A percentile compares a stretch with the other conserved stretches of the same genome.
phyloP scores from a whole-genome alignment of 202 grass and related monocot species.

The Hordeum pubiflorum region DNA sequence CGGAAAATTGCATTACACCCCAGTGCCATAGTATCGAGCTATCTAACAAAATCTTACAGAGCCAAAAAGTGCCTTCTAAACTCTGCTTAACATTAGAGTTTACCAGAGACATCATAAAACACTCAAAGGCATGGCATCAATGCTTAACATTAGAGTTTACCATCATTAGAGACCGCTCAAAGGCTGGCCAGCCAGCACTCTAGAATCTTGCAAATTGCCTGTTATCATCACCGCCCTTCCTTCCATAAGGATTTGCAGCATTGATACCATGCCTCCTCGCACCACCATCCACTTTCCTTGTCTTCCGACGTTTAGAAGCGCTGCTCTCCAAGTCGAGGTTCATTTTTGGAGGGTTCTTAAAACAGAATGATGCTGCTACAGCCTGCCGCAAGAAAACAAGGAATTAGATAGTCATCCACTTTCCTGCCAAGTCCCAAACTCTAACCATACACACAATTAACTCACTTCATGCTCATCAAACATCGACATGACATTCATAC shows the following conservation, averaged over 20 bases:
- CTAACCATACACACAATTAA: neutral
- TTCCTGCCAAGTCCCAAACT: neutral
- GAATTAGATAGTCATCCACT: neutral
- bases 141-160: no score
- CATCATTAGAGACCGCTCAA: no score
- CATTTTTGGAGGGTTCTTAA: slow-evolving; percentile 62
- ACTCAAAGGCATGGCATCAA: no score
- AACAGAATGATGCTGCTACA: slow-evolving; percentile 55
- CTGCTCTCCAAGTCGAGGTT: slow-evolving; percentile 77
- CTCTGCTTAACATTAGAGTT: neutral
- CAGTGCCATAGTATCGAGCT: neutral
- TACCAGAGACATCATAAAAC: neutral
- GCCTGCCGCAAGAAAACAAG: slow-evolving; percentile 31
- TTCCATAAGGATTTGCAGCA: slow-evolving; percentile 66
- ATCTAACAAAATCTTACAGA: slow-evolving; percentile 38
- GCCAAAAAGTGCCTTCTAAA: neutral
- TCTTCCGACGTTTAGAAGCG: slow-evolving; percentile 67
- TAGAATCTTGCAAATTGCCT: slow-evolving; percentile 69
- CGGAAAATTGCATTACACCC: neutral
- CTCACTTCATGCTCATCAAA: neutral
- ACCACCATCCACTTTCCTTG: slow-evolving; percentile 65
- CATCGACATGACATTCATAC: neutral
- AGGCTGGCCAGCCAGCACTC: neutral
- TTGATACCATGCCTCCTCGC: slow-evolving; percentile 59
- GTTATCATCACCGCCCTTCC: slow-evolving; percentile 30